Evolutionary conservation across 1,139 yeast species (phyloP), one percentile per base, ranked within the genome.

Genomic region (Kodamaea ohmeri): DNA sequence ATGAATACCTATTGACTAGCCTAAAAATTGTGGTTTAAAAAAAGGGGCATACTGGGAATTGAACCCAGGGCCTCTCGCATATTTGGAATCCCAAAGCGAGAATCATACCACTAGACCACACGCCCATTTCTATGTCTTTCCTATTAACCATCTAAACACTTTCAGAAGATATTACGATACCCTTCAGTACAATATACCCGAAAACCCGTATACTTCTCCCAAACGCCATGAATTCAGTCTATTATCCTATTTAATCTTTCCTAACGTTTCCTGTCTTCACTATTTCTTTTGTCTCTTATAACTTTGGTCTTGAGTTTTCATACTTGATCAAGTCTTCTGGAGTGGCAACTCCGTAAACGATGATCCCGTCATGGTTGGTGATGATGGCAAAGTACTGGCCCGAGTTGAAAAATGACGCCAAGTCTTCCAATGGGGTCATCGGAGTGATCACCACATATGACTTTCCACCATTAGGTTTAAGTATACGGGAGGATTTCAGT

Each of bases 301-400:
- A 56, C 40, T 61, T 63, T 17, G 83, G 83, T 41, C 84, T 65
- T 26, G 76, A 65, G 44, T 72, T 66, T 45, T 74, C 78, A 50
- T 69, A 79, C 50, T 67, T 69, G 13, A 62, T 65, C 48, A 79
- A 61, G 53, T 79, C 85, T 42, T 77, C 80, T n/a, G 78, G 78
- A 0, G 82, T 77, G 22, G 80, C 83, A 6, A 79, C 84, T 4
- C 83, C 85, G 42, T 78, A 68, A 9, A 79, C 83, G 53, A 78
- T 72, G 41, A 69, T 65, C 7, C 80, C 75, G 34, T 68, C 67
- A 21, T 61, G 72, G 46, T 78, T 80, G 25, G 84, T 78, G 34
- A 79, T 55, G 17, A 78, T 77, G 4, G 84, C 83, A 55, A 78
- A 78, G 48, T 70, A 76, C 45, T 70, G 67, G 6, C 79, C 80